phyloP scores from a whole-genome alignment of 495 filamentous ascomycete genomes.

The Chaetomium cochliodes region DNA sequence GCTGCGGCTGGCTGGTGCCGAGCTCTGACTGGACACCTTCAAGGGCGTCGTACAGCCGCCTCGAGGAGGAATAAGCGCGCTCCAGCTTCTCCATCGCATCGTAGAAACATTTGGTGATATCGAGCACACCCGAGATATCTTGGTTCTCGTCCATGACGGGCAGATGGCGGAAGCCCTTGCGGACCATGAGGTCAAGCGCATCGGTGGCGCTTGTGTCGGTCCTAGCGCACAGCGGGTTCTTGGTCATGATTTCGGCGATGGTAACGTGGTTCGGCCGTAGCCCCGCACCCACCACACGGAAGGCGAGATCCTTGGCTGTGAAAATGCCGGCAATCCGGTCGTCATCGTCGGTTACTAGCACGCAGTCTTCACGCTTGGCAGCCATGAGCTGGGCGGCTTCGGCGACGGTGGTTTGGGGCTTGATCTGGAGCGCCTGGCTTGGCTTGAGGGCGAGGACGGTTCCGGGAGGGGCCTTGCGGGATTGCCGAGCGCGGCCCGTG shows the following conservation, averaged over 20 bases:
- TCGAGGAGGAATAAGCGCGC: constrained; percentile 91
- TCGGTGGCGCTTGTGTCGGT: constrained; percentile 98
- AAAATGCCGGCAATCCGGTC: constrained; percentile 98
- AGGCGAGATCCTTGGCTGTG: constrained; percentile 97
- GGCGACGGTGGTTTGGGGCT: constrained; percentile 88
- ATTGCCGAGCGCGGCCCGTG: constrained; percentile 70
- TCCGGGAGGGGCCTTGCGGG: constrained; percentile 90
- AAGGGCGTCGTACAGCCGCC: constrained; percentile 93
- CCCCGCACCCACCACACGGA: constrained; percentile 92
- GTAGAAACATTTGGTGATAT: constrained; percentile 99
- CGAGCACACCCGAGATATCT: constrained; percentile 95
- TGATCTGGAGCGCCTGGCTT: constrained; percentile 95
- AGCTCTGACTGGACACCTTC: constrained; percentile 99
- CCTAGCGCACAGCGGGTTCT: constrained; percentile 94
- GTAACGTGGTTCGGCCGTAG: constrained; percentile 85
- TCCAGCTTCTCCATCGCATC: constrained; percentile 99
- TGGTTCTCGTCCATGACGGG: constrained; percentile 99
- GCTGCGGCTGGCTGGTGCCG: constrained; percentile 92
- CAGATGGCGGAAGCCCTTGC: constrained; percentile 95
- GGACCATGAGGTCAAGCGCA: constrained; percentile 94
- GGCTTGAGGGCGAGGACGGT: constrained; percentile 94
- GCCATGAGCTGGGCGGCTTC: constrained; percentile 99
- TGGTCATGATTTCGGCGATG: constrained; percentile 99
- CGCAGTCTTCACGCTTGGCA: constrained; percentile 96
- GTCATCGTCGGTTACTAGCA: constrained; percentile 98